Evolutionary conservation across 805 yeast genomes (phyloP).

Genomic region (Candida bentonensis): DNA sequence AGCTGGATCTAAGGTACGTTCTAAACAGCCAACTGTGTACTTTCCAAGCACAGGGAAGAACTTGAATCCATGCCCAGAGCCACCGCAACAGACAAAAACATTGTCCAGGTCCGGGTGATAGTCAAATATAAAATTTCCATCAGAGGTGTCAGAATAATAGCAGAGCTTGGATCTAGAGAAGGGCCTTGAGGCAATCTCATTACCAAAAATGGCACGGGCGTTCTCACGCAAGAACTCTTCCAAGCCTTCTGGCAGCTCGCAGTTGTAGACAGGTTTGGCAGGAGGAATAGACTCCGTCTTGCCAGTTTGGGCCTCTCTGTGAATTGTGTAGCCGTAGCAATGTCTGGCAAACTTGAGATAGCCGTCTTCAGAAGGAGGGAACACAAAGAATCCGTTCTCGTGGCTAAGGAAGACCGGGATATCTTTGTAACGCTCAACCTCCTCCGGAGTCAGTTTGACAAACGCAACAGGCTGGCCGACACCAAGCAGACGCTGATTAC

Average conservation of each 20-base stretch:
- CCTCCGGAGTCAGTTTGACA: slow-evolving; percentile 23
- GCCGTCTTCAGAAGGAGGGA: slow-evolving; percentile 31
- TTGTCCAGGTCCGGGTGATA: slow-evolving; percentile 7
- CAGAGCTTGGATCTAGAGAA: background rate
- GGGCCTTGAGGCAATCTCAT: background rate
- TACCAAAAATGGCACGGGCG: background rate
- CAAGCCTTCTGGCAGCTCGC: background rate
- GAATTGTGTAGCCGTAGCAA: slow-evolving; percentile 10
- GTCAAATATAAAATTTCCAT: background rate
- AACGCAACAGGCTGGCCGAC: slow-evolving; percentile 25
- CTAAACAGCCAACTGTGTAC: slow-evolving; percentile 25
- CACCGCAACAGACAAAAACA: slow-evolving; percentile 32
- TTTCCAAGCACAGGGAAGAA: slow-evolving; percentile 33
- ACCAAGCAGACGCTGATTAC: slow-evolving; percentile 20
- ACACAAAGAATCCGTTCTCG: slow-evolving; percentile 28
- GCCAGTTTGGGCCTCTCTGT: background rate
- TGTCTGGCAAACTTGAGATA: slow-evolving; percentile 25
- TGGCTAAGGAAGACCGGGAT: slow-evolving; percentile 32
- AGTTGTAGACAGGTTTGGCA: background rate
- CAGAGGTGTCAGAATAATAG: background rate
- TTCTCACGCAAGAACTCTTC: background rate
- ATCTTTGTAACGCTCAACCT: slow-evolving; percentile 22
- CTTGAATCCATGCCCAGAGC: slow-evolving; percentile 35
- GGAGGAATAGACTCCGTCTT: background rate
- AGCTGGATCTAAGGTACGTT: slow-evolving; percentile 5